Base-by-base conservation (phyloP, 2,329 filamentous ascomycete genomes). In the Trichothecium roseum region DNA sequence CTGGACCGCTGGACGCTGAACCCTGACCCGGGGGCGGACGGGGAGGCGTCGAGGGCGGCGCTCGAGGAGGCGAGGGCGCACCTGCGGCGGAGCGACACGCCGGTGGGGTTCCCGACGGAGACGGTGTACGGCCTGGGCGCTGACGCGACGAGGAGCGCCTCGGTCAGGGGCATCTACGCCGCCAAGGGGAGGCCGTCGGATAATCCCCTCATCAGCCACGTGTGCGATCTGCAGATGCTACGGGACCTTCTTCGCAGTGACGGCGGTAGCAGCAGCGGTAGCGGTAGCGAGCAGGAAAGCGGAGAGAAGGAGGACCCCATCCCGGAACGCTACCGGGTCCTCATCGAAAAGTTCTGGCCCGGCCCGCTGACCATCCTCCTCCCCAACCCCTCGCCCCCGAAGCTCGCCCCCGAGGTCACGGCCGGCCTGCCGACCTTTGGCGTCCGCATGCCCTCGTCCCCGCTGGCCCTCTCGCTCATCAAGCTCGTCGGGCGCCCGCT, bases 41-140 rank as follows among this genome's bases (percentile, higher is more conserved):
- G 47, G 16, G 48, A 50, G 6, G 53, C 55, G 6, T 40, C 66
- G 28, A 48, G 45, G 2, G 53, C n/a, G n/a, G n/a, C 59, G 18
- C 66, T 94, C 27, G 60, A 64, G 39, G 63, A 76, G 37, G 85
- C 85, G 1, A 85, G 84, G 3, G 53, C 68, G 10, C 69, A 78
- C 43, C 64, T 94, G 26, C 72, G 66, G 35, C 66, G 67, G 14
- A 78, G 71, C 35, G 71, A 84, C 52, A 71, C 72, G 4, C 91
- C 91, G 4, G 86, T 98, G 32, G 91, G 85, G 2, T 98, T 98
- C 54, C 91, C 91, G 1, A 98, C 91, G 0, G 91, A 98, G 62
- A 98, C 91, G 1, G 91, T 98, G 1, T 98, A 98, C 55, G 91
- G 91, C 0, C 71, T 98, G 7, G 91, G 87, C n/a, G 91, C 91